Evolutionary conservation across 2,329 filamentous ascomycete species (phyloP), one percentile per base, ranked within the genome.

Genomic region (Colletotrichum higginsianum): DNA sequence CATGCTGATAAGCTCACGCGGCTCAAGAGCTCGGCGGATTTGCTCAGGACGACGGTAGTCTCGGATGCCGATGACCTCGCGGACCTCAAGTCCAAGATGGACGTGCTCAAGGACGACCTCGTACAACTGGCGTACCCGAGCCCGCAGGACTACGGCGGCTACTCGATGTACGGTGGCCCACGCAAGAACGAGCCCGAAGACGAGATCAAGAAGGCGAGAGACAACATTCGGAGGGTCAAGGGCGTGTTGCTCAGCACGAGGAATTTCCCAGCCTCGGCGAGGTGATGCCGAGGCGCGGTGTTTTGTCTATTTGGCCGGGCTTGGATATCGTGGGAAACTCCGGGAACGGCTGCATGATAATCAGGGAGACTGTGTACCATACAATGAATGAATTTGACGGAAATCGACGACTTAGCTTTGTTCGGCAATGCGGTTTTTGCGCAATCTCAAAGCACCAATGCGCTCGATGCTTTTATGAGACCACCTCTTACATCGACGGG

Each of bases 221-320:
- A 90, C 74, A 93, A 92, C 73, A 95, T 97, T 62, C 85, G 94
- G 74, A 88, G 92, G 67, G 89, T 96, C 52, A 97, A 97, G 84
- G 94, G 94, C 1, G 89, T 94, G 13, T 83, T 96, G 75, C 81
- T 97, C 67, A 94, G 90, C 77, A 89, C 93, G 5, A 89, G 92
- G 77, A 93, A 90, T 76, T 96, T 96, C 75, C 92, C 91, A n/a
- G 76, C 82, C 3, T 83, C 83, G 49, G 78, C 82, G 44, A 78
- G 78, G 62, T 80, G 49, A 62, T 38, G 16, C 30, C 9, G 2
- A 30, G 49, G 49, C 18, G 18, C 6, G 13, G 15, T 38, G 35
- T 38, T 38, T 38, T 9, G 16, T 35, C 18, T 11, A 4, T 30
- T 46, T 35, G 38, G 16, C 13, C 3, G 16, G 30, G 35, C n/a